Conservation (phyloP, 495 filamentous ascomycete species). For the Tricharina praecox region DNA sequence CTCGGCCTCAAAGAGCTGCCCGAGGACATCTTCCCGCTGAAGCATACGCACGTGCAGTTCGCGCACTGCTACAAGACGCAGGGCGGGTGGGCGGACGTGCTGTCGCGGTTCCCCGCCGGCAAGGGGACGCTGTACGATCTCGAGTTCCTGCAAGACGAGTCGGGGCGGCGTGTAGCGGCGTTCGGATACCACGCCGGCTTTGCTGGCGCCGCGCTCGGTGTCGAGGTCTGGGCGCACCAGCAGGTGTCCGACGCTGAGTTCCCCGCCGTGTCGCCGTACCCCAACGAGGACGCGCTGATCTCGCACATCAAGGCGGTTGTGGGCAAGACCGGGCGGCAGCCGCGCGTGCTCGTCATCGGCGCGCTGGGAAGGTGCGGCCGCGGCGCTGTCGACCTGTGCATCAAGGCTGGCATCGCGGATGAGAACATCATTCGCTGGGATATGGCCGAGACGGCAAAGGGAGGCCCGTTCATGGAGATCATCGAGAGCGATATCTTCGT, state of each 20-base stretch:
- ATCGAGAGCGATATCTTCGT: conserved; percentile 64
- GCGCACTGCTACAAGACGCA: conserved; percentile 78
- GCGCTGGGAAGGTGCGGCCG: conserved; percentile 71
- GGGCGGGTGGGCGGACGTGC: conserved; percentile 63
- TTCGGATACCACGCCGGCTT: conserved; percentile 70
- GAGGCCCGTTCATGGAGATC: conserved; percentile 81
- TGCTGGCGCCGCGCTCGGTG: conserved; percentile 62
- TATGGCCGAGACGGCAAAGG: conserved; percentile 67
- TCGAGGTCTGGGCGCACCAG: conserved; percentile 84
- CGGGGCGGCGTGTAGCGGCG: conserved; percentile 61
- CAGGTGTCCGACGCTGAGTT: conserved; percentile 46
- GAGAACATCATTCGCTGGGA: conserved; percentile 79
- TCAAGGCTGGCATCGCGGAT: conserved; percentile 55
- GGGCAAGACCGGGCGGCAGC: conserved; percentile 33
- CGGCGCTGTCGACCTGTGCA: conserved; percentile 66
- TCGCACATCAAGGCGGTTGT: conserved; percentile 53
- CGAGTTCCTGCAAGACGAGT: conserved; percentile 72
- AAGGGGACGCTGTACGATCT: conserved; percentile 74
- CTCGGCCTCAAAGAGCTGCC: conserved; percentile 89
- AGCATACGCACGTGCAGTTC: conserved; percentile 75
- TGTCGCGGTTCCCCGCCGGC: conserved; percentile 65
- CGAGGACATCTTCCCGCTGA: conserved; percentile 71
- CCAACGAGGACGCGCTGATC: conserved; percentile 58
- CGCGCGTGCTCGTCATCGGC: conserved; percentile 44
- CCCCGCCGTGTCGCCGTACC: conserved; percentile 53